Base-by-base conservation (phyloP, 805 yeast species). In the Yamadazyma tumulicola region DNA sequence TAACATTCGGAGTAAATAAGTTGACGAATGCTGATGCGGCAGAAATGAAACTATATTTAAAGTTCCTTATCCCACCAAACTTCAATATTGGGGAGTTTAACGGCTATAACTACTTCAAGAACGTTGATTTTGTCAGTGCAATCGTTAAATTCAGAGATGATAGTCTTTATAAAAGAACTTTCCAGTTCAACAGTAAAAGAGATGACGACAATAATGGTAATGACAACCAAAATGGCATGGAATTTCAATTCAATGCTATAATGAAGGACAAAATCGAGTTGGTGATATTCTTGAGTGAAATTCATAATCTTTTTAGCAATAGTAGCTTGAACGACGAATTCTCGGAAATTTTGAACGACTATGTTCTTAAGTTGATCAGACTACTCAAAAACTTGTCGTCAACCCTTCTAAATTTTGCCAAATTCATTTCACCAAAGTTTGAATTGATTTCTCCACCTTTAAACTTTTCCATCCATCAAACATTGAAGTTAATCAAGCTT, bases 341-440 rank as follows among this genome's bases (percentile, higher is more conserved):
- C 13, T 33, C 30, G 20, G 61, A 55, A 30, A 39, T 41, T 12
- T 33, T 52, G 11, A 42, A 51, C 29, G 75, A 72, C 41, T 53
- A 56, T 35, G 69, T 67, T 31, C 43, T 67, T 27, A 68, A 68
- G 39, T 46, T 69, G 12, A 51, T 59, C 13, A 47, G 74, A 31
- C 38, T 70, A 7, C 46, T 64, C 10, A 68, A 64, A 44, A 66
- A 54, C 25, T 42, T 64, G 5, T 42, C 68, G 5, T 40, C 35
- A 13, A 43, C 59, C 3, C 49, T 64, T 11, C 34, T 57, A 26
- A 50, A 42, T 17, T 51, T 64, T 32, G 56, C 68, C 4, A 59
- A 59, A 5, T 41, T 24, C 35, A 53, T 50, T 37, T 27, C 35
- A 18, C 30, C 35, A 26, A 37, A 36, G 11, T 17, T 26, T 21